Percentiles rank a stretch among this genome's conserved stretches.
These are phyloP conservation scores for Myriosclerotinia curreyana DNA, from an alignment of 2,329 filamentous ascomycete species.

Conservation along the genomic window DNA sequence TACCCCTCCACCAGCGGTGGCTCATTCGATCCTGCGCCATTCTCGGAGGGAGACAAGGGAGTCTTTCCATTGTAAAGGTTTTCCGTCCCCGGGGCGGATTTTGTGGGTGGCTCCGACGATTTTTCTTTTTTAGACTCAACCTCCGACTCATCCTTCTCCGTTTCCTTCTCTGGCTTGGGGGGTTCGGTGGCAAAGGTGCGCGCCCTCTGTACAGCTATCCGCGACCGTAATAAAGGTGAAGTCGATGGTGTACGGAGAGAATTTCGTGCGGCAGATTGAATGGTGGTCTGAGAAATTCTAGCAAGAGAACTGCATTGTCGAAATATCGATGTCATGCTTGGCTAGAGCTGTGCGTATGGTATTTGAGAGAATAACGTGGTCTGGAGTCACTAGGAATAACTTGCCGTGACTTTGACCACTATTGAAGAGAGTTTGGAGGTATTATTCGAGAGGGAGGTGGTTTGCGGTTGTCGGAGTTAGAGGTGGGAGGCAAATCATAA, in stretches of 20 bases:
- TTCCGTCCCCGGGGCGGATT: conserved; percentile 44
- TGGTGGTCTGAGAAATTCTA: conserved; percentile 57
- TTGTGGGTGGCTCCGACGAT: conserved; percentile 35
- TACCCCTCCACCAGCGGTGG: conserved; percentile 33
- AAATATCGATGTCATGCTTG: conserved; percentile 63
- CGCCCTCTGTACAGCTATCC: conserved; percentile 34
- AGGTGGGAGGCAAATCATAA: conserved; percentile 21
- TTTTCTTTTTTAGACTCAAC: conserved; percentile 39
- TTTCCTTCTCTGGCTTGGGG: conserved; percentile 24
- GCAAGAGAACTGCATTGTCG: conserved; percentile 65
- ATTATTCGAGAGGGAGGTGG: conserved; percentile 13
- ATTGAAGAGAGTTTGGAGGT: conserved; percentile 26
- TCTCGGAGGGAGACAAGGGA: conserved; percentile 38
- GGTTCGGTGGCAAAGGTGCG: conserved; percentile 31
- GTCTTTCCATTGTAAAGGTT: conserved; percentile 45
- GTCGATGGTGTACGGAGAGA: conserved; percentile 44
- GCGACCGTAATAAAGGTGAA: conserved; percentile 42
- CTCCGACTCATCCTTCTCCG: conserved; percentile 31
- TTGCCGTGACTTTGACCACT: conserved; percentile 27
- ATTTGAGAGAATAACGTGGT: conserved; percentile 20
- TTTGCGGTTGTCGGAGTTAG: conserved; percentile 17
- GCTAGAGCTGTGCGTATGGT: conserved; percentile 27
- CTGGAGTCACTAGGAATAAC: conserved; percentile 27
- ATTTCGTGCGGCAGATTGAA: conserved; percentile 51
- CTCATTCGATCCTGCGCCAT: conserved; percentile 35